Evolutionary conservation across 1,284 basidiomycete species (phyloP), one percentile per base, ranked within the genome.

Genomic region (Ceratobasidium papillatum): DNA sequence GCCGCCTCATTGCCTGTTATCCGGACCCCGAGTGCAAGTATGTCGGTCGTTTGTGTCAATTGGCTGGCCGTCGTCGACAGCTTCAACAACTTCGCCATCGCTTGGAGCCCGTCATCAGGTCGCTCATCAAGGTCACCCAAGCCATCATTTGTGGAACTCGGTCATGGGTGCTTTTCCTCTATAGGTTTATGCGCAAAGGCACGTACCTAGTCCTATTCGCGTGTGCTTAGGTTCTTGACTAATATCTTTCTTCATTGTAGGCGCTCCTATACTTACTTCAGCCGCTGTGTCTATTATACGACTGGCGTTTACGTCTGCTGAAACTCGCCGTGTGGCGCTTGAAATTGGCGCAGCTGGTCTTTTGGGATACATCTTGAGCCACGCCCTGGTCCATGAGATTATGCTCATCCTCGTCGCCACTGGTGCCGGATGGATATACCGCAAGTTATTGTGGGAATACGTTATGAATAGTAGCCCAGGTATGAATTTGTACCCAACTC

Each of bases 1-100:
- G 63, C 17, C 63, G 63, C 2, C 43, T 65, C 41, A 9, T 65
- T 1, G 47, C 63, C 4, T 65, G 63, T 34, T 52, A 52, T 47
- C 59, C 59, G 7, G n/a, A 4, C 5, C 19, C 8, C 3, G 52
- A 32, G 52, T 36, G 30, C 17, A 41, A 65, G 32, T 38, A 38
- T 17, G 32, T 38, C 5, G 63, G 63, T 25, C 63, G 32, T 1
- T 25, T 65, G 30, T 65, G 63, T n/a, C 63, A 22, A 51, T 4
- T 34, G 11, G 63, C n/a, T 22, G 32, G 38, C 14, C 63, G 49
- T n/a, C 63, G 47, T 9, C 27, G 32, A 17, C 27, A 17, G 4
- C 17, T 65, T 19, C 49, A 47, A 25, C 63, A n/a, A 38, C n/a
- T 65, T 3, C 17, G 47, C 34, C 63, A 34, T 12, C 27, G 32